phyloP scores from a whole-genome alignment of 805 yeast species.

The Sungouiozyma intestinalis region DNA sequence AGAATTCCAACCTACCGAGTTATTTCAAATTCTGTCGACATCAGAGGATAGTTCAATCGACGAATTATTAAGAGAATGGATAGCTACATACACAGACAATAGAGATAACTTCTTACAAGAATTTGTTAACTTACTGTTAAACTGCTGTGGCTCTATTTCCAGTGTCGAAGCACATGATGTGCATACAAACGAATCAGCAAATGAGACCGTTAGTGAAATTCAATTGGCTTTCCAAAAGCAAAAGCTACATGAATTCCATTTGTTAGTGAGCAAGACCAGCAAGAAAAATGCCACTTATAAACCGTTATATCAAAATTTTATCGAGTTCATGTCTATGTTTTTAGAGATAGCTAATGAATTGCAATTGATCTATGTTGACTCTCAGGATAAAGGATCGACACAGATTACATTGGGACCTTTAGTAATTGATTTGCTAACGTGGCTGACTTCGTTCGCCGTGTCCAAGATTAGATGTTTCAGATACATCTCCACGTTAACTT shows the following conservation, averaged over 20 bases:
- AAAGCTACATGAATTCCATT: constrained; percentile 58
- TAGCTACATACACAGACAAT: constrained; percentile 39
- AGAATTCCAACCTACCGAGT: constrained; percentile 36
- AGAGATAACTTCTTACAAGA: constrained; percentile 44
- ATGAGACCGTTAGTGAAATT: constrained; percentile 63
- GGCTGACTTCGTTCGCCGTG: constrained; percentile 68
- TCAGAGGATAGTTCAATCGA: constrained; percentile 39
- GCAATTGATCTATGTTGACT: constrained; percentile 42
- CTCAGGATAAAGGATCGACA: constrained; percentile 17
- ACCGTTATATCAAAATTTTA: constrained; percentile 42
- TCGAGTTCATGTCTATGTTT: constrained; percentile 45
- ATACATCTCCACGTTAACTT: constrained; percentile 48
- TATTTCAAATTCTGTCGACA: constrained; percentile 42
- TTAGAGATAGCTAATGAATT: constrained; percentile 47
- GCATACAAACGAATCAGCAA: constrained; percentile 54
- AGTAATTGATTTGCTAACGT: constrained; percentile 46
- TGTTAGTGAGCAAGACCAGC: constrained; percentile 40
- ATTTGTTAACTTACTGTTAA: constrained; percentile 56
- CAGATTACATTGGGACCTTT: constrained; percentile 26
- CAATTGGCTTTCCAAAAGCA: constrained; percentile 53
- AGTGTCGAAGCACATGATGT: constrained; percentile 70
- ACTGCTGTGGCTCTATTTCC: constrained; percentile 62
- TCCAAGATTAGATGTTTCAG: constrained; percentile 64
- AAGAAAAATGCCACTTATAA: constrained; percentile 33
- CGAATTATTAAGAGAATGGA: constrained; percentile 48